A percentile compares a stretch with the other conserved stretches of the same genome.
Conservation (phyloP, 2,329 filamentous ascomycete genomes). For the Capronia americana region DNA sequence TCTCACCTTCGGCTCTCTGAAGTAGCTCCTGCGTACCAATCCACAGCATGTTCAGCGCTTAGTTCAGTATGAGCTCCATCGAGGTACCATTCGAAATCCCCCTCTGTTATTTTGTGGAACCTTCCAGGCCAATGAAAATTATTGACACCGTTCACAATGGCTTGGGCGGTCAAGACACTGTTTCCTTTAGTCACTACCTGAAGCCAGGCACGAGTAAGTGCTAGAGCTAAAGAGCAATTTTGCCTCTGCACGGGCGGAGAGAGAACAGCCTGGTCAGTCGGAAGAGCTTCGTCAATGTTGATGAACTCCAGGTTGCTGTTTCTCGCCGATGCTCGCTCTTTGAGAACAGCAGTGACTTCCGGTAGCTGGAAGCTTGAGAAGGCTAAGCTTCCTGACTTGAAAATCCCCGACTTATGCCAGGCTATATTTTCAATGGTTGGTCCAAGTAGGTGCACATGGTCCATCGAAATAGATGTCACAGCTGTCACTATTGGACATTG, state of each 20-base stretch:
- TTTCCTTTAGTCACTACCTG: neutral
- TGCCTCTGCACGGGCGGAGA: conserved; percentile 18
- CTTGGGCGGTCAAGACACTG: neutral
- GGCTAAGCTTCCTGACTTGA: conserved; percentile 61
- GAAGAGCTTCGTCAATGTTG: conserved; percentile 44
- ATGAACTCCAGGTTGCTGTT: too few species aligned
- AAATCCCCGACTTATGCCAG: conserved; percentile 90
- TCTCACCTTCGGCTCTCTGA: too few species aligned
- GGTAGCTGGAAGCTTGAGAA: conserved; percentile 52
- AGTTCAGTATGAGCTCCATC: conserved; percentile 25
- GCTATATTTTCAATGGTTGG: conserved; percentile 79
- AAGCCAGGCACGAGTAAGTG: conserved; percentile 12
- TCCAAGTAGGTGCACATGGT: conserved; percentile 81
- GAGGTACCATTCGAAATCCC: conserved; percentile 14
- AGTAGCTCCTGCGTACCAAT: too few species aligned
- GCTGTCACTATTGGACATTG: conserved; percentile 71
- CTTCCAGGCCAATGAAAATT: conserved; percentile 17
- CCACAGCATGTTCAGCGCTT: conserved; percentile 12
- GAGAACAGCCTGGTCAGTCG: conserved; percentile 35
- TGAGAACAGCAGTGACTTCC: conserved; percentile 62
- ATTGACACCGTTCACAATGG: conserved; percentile 14
- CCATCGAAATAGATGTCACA: conserved; percentile 82
- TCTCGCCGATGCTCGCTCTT: conserved; percentile 59
- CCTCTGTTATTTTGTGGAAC: conserved; percentile 7
- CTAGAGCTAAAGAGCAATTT: conserved; percentile 20